A percentile compares a stretch with the other conserved stretches of the same genome.
Conservation (phyloP, 495 filamentous ascomycete genomes). For the Lasiosphaeriaceae sp. region DNA sequence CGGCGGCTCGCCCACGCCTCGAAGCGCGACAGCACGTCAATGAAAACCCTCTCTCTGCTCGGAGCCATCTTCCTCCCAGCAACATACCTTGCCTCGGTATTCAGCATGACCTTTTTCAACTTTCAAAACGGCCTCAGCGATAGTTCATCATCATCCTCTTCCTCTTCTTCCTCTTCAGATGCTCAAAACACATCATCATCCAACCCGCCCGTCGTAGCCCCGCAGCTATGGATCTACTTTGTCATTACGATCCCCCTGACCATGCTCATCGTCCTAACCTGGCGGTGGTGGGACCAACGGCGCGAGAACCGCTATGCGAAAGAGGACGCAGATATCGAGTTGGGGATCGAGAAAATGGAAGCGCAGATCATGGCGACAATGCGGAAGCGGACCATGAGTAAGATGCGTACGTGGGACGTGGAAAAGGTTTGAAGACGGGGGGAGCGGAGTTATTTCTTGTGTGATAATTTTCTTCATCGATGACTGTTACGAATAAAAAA, state of each 20-base stretch:
- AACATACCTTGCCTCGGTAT: conserved; percentile 50
- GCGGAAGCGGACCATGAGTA: conserved; percentile 51
- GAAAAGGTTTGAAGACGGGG: neutral
- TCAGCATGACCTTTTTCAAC: conserved; percentile 57
- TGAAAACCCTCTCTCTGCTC: conserved; percentile 54
- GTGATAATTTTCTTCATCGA: no score
- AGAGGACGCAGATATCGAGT: conserved; percentile 48
- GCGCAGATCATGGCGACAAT: conserved; percentile 48
- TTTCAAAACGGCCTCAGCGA: conserved; percentile 29
- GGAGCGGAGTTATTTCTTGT: no score
- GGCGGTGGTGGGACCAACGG: conserved; percentile 44
- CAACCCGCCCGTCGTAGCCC: conserved; percentile 26
- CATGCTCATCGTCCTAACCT: conserved; percentile 38
- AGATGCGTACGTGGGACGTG: conserved; percentile 42
- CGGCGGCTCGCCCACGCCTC: conserved; percentile 52
- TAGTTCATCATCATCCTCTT: neutral
- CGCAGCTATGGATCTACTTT: conserved; percentile 53
- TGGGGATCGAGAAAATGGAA: conserved; percentile 52
- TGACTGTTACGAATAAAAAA: no score
- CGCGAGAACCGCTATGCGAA: conserved; percentile 40
- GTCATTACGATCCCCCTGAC: conserved; percentile 50
- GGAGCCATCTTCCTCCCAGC: conserved; percentile 55
- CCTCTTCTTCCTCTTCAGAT: no score
- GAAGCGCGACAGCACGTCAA: conserved; percentile 52
- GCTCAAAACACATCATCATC: neutral